Percentiles rank a stretch among this genome's conserved stretches.
These are phyloP conservation scores for Trapa incisa DNA, from an alignment of 345 rosid species.

Conservation along the genomic window DNA sequence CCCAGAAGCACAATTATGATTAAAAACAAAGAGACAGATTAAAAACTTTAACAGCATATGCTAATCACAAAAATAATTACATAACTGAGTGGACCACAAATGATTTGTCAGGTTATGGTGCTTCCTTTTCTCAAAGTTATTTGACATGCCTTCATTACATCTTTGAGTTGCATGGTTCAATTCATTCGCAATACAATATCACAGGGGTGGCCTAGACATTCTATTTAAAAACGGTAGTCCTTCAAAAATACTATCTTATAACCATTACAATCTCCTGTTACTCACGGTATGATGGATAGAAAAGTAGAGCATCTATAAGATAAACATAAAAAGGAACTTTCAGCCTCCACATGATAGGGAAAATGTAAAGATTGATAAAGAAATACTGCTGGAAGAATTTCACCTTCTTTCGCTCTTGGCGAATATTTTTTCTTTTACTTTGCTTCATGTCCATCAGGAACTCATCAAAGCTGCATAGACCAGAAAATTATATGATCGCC, in stretches of 20 bases:
- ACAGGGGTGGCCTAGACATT: neutral
- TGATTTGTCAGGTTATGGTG: neutral
- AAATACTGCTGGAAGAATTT: slow-evolving; percentile 1
- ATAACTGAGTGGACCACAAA: neutral
- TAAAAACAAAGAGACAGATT: neutral
- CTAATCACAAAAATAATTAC: neutral
- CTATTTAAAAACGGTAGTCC: neutral
- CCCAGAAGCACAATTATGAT: neutral
- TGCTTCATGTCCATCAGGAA: slow-evolving; percentile 95
- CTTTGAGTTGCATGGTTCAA: neutral
- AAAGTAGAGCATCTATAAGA: neutral
- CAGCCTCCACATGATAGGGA: neutral
- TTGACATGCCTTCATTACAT: neutral
- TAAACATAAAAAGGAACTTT: neutral
- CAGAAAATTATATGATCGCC: slow-evolving; percentile 5
- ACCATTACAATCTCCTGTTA: neutral
- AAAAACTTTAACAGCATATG: neutral
- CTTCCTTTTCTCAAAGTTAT: neutral
- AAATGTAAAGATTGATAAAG: neutral
- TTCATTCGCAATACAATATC: neutral
- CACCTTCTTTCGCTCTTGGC: slow-evolving; percentile 95
- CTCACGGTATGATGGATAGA: neutral
- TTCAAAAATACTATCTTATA: neutral
- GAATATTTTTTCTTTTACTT: slow-evolving; percentile 78
- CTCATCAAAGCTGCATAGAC: slow-evolving; percentile 67